Evolutionary conservation across 2,329 filamentous ascomycete species (phyloP), one percentile per base, ranked within the genome.

Genomic region (Cryphonectria japonica): DNA sequence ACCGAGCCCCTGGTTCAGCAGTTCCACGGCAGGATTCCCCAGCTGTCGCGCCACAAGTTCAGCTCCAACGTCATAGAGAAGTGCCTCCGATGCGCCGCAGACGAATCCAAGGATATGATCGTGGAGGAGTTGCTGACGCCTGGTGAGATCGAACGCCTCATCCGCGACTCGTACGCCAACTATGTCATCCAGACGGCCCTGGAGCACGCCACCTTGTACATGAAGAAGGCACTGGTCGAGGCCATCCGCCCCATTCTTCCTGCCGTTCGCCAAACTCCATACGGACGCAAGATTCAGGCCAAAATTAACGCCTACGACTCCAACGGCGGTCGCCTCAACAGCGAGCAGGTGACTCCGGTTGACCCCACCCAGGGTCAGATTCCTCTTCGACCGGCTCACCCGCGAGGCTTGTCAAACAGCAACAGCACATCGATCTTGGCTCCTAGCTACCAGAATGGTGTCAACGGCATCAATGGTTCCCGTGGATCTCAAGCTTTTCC

Each of bases 31-130:
- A 87, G 86, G 85, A 93, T 89, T 84, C 92, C 80, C 78, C 87
- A 81, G 82, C 88, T 88, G 22, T 98, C 96, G 7, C 95, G 94
- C 80, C 96, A 99, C 85, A 99, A 99, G 83, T 99, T 99, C 85
- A 98, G 94, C 83, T 98, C 96, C 78, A 99, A 99, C 77, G 96
- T 99, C 71, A 95, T 99, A 74, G 96, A 99, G 85, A 99, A 99
- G 81, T 95, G 93, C 77, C 84, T 98, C 71, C 94, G 96, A 70
- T 97, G 94, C 79, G 91, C 95, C 50, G 89, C 92, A 72, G 85
- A 89, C 34, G 85, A 88, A 13, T 92, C 92, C 67, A 94, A 92
- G 79, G 92, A 94, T 76, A 86, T 91, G 80, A 91, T 99, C 82
- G 92, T 98, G 71, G 89, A 92, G 50, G 96, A 98, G 83, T 91